Evolutionary conservation across 2,329 filamentous ascomycete genomes (phyloP), one percentile per base, ranked within the genome.

Genomic region (Ascochyta fabae): DNA sequence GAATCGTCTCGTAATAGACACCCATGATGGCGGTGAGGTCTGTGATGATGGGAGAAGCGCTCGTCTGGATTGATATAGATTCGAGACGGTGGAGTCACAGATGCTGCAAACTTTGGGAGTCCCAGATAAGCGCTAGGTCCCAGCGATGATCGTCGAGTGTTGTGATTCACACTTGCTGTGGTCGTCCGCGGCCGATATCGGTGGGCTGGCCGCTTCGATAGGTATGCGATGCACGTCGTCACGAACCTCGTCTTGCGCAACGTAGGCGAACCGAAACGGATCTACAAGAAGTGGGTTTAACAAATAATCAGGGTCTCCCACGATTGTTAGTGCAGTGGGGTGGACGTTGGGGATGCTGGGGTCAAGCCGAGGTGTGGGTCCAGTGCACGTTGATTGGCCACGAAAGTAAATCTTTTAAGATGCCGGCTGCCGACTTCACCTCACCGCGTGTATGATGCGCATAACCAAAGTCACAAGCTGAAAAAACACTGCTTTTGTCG

Each of bases 1-100:
- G 77, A 12, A 79, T 79, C 15, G 69, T 72, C 62, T 79, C 77
- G 68, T 78, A 78, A 68, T 74, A 79, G 59, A 72, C 71, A 36
- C 76, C 78, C 78, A 80, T 80, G 19, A 3, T 68, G 49, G 40
- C 8, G 59, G 51, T 55, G 6, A 33, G 19, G 19, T 19, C 19
- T 19, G 1, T 1, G 29, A 7, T 40, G 31, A 3, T 34, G 8
- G n/a, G 36, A 33, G 16, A n/a, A 12, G 10, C 4, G 3, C 6
- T 12, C 3, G 19, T 7, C 16, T 6, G 4, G 8, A 15, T 3
- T 13, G 45, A 29, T 27, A n/a, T 3, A 15, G 16, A 40, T 19
- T 19, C 19, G 19, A 19, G 19, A 3, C 19, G 23, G 34, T 24
- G 7, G 34, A 47, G 27, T 48, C 42, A 43, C n/a, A 38, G 26